Evolutionary conservation across 257 asterid genomes (phyloP), one percentile per base, ranked within the genome.

Genomic region (Eustoma russellianum): DNA sequence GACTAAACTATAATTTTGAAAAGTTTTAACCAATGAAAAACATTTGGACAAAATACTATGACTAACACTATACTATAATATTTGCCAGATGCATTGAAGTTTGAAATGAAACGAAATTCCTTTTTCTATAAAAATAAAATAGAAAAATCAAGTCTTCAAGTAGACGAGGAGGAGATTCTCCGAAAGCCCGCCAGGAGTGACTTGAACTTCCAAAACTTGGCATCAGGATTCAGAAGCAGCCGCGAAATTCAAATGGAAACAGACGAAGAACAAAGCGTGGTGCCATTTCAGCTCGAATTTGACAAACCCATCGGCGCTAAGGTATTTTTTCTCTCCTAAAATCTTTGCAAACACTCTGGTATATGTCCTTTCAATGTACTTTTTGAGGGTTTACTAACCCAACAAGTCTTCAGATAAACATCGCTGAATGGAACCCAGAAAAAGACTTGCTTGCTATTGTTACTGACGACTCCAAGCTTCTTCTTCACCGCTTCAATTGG

Each of bases 371-470:
- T 15, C 18, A 33, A 18, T 9, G 8, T 15, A 7, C 14, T 49
- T 10, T 19, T 48, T 12, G 28, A 16, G 24, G 55, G 16, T 41
- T 28, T 6, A 35, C 7, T 38, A 13, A 9, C 49, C 66, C 56
- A 57, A 30, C 35, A 48, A 5, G 40, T 56, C 64, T 55, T 67
- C 80, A 88, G 99, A 68, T 85, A 28, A 88, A 85, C 65, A 63
- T 88, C 56, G 97, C 99, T 47, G 95, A 85, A 81, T 92, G 99
- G 99, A 92, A 88, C 70, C 95, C 97, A 44, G 99, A 88, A 58
- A 92, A 92, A 71, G 97, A 92, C 75, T 73, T 92, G 55, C 79
- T 88, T 16, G 95, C 97, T 43, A 85, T 92, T 90, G 99, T 88
- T 19, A 85, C 95, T 0, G 88, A 82, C 53, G 98, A 87, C 60